phyloP scores from a whole-genome alignment of 1,139 yeast species.

The Taphrina wiesneri region DNA sequence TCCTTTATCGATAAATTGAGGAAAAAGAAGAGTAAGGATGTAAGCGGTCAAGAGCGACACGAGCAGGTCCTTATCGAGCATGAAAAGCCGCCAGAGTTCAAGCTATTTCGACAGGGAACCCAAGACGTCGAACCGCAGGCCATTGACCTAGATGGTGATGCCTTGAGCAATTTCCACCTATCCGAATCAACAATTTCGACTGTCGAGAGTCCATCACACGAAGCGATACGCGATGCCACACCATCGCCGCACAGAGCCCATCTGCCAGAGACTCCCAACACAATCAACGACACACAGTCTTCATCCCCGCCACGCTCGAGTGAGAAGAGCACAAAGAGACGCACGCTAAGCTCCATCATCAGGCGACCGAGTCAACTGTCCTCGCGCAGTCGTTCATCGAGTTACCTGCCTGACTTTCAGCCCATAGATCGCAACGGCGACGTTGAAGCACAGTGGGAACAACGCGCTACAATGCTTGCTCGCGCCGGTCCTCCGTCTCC shows the following conservation, averaged over 20 bases:
- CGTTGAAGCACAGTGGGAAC: conserved; percentile 31
- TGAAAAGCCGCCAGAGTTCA: conserved; percentile 21
- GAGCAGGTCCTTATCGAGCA: not conserved
- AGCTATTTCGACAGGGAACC: conserved; percentile 12
- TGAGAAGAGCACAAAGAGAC: conserved; percentile 2
- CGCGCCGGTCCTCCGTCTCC: conserved; percentile 34
- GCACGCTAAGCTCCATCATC: not conserved
- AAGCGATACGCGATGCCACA: not conserved
- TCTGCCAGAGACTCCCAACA: not conserved
- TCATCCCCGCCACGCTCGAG: conserved; percentile 1
- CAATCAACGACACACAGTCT: not conserved
- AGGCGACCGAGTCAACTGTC: conserved; percentile 19
- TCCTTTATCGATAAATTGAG: conserved; percentile 6
- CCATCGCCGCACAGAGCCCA: not conserved
- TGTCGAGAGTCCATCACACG: not conserved
- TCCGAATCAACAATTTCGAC: not conserved
- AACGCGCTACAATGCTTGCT: conserved; percentile 29
- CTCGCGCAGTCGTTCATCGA: conserved; percentile 10
- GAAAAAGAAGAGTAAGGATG: not conserved
- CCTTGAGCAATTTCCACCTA: not conserved
- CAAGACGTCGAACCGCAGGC: conserved; percentile 4
- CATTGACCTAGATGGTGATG: not conserved
- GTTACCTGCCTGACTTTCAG: conserved; percentile 8
- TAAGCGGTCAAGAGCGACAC: not conserved
- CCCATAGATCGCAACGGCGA: conserved; percentile 24